Percentiles rank a stretch among this genome's conserved stretches.
phyloP scores from a whole-genome alignment of 148 eudicot genomes.

The Fagopyrum homotropicum region DNA sequence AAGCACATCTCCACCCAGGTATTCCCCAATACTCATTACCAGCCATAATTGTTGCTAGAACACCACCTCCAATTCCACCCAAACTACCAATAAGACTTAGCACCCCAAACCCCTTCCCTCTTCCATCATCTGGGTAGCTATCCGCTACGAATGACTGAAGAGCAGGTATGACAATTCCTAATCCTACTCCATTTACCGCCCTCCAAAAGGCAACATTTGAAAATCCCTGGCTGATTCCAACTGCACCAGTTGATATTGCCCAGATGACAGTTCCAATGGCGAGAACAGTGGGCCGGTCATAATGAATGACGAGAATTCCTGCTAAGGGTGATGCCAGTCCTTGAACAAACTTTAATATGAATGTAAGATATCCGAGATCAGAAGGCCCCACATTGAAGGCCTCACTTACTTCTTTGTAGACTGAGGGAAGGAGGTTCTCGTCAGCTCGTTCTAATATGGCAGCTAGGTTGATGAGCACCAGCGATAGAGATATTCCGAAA shows the following conservation, averaged over 20 bases:
- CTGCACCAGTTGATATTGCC: slow-evolving; percentile 96
- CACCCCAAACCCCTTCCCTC: slow-evolving; percentile 85
- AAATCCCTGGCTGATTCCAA: slow-evolving; percentile 67
- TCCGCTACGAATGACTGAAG: slow-evolving; percentile 96
- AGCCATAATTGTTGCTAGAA: slow-evolving; percentile 79
- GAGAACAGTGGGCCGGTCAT: slow-evolving; percentile 87
- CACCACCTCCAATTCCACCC: slow-evolving; percentile 93
- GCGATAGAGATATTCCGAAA: slow-evolving; percentile 71
- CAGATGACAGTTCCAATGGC: slow-evolving; percentile 83
- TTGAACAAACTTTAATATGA: slow-evolving; percentile 60
- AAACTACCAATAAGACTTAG: slow-evolving; percentile 65
- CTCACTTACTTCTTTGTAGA: slow-evolving; percentile 93
- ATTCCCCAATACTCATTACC: slow-evolving; percentile 66
- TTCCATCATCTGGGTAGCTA: slow-evolving; percentile 60
- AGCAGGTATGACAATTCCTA: slow-evolving; percentile 95
- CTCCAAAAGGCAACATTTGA: slow-evolving; percentile 82
- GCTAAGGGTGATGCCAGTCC: slow-evolving; percentile 88
- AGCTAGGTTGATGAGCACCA: slow-evolving; percentile 84
- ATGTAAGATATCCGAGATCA: slow-evolving; percentile 89
- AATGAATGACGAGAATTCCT: slow-evolving; percentile 68
- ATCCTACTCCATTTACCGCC: slow-evolving; percentile 85
- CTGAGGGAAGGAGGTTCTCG: slow-evolving; percentile 89
- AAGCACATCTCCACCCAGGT: slow-evolving; percentile 88
- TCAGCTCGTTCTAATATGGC: slow-evolving; percentile 94
- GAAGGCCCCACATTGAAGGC: slow-evolving; percentile 79